Evolutionary conservation across 768 basidiomycete species (phyloP).

Genomic region (Gymnopilus dilepis): DNA sequence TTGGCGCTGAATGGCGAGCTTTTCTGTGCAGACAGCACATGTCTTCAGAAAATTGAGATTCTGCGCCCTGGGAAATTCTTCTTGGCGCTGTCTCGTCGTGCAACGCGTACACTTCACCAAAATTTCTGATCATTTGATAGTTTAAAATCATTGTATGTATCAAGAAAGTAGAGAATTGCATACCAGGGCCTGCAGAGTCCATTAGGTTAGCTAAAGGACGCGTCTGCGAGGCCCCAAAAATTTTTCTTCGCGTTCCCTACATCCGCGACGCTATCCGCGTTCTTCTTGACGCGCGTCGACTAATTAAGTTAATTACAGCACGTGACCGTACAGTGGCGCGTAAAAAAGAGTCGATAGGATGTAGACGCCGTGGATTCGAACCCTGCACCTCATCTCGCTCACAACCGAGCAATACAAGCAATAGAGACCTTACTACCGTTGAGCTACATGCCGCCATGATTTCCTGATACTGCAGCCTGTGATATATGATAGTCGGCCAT

Average conservation of each 20-base stretch:
- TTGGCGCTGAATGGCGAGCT: background rate
- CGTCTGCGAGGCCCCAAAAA: background rate
- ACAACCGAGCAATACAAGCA: too few relatives aligned
- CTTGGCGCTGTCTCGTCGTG: background rate
- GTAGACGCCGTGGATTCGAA: background rate
- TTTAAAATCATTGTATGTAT: background rate
- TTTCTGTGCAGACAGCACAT: background rate
- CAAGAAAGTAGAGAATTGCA: background rate
- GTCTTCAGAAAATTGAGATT: background rate
- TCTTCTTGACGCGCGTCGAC: background rate
- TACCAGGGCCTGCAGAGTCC: background rate
- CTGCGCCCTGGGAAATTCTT: background rate
- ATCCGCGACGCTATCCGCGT: background rate
- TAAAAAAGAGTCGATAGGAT: background rate
- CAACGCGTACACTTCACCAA: background rate
- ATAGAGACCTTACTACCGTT: too few relatives aligned
- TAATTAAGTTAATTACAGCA: background rate
- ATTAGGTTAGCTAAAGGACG: background rate
- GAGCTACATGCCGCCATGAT: too few relatives aligned
- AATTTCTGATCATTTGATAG: background rate
- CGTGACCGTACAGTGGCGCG: background rate
- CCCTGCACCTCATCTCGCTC: background rate
- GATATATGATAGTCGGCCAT: too few relatives aligned
- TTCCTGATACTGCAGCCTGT: too few relatives aligned
- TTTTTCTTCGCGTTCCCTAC: background rate